Evolutionary conservation across 805 yeast genomes (phyloP).

Genomic region (Ogataea minuta): DNA sequence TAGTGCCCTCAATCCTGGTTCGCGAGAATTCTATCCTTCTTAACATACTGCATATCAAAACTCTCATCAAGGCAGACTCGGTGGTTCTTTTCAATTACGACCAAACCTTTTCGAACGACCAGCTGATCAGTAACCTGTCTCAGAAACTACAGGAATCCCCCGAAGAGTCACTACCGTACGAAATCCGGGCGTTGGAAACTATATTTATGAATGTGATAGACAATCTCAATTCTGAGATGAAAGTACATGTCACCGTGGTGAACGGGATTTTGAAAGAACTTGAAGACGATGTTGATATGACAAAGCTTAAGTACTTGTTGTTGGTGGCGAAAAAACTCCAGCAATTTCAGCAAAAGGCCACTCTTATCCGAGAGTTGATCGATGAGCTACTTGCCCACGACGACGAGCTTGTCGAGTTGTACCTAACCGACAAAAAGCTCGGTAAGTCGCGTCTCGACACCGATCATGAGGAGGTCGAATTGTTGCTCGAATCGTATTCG

Average conservation of each 20-base stretch:
- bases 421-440: conserved; percentile 59
- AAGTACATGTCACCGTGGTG: conserved; percentile 74
- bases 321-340: conserved; percentile 83
- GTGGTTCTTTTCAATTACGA: conserved; percentile 50
- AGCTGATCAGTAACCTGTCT: conserved; percentile 43
- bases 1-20: conserved; percentile 55
- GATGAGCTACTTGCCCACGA: conserved; percentile 87
- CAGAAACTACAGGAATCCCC: conserved; percentile 36
- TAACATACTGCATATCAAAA: conserved; percentile 48
- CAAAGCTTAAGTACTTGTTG: conserved; percentile 71
- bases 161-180: conserved; percentile 64
- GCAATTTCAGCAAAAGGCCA: conserved; percentile 80
- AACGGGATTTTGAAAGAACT: conserved; percentile 71
- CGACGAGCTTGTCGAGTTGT: conserved; percentile 79
- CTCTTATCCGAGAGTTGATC: conserved; percentile 75
- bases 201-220: conserved; percentile 77
- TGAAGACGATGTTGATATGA: conserved; percentile 79
- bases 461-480: conserved; percentile 85
- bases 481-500: conserved; percentile 86
- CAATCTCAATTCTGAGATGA: conserved; percentile 81
- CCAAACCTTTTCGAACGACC: conserved; percentile 43
- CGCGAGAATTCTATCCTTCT: conserved; percentile 46
- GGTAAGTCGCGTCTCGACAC: conserved; percentile 48
- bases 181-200: conserved; percentile 86
- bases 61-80: conserved; percentile 50